Percentiles rank a stretch among this genome's conserved stretches.
Conservation (phyloP, 2,329 filamentous ascomycete species). For the Alternaria arbusti region DNA sequence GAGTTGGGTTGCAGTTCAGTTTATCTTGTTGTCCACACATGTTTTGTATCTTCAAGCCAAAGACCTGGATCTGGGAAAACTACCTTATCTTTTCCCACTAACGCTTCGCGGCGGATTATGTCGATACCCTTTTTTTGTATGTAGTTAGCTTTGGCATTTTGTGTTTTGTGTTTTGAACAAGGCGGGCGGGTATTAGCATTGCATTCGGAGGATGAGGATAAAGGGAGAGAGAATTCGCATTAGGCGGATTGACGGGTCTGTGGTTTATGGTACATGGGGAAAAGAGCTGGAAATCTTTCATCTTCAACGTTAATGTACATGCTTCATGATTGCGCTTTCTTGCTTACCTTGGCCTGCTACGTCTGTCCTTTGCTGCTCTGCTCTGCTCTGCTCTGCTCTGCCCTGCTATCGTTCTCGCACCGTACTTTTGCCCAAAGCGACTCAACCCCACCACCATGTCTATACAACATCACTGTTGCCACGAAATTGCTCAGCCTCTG, state of each 20-base stretch:
- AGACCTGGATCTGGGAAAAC: neutral
- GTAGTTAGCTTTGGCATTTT: constrained; percentile 1
- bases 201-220: neutral
- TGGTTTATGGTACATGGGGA: neutral
- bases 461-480: neutral
- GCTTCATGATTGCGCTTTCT: neutral
- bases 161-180: neutral
- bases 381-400: neutral
- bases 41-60: constrained; percentile 2
- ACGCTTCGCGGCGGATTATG: constrained; percentile 8
- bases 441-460: neutral
- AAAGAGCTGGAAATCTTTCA: constrained; percentile 2
- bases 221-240: neutral
- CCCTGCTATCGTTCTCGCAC: neutral
- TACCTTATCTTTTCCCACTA: neutral
- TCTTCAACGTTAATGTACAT: constrained; percentile 17
- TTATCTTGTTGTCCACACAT: neutral
- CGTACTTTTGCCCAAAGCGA: neutral
- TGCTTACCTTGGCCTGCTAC: neutral
- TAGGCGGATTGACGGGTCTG: neutral
- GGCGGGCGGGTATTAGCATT: neutral
- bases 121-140: constrained; percentile 7
- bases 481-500: neutral
- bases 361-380: neutral
- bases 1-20: neutral